Conservation (phyloP, 352 stramenopile species). For the Pythium rishiriense region DNA sequence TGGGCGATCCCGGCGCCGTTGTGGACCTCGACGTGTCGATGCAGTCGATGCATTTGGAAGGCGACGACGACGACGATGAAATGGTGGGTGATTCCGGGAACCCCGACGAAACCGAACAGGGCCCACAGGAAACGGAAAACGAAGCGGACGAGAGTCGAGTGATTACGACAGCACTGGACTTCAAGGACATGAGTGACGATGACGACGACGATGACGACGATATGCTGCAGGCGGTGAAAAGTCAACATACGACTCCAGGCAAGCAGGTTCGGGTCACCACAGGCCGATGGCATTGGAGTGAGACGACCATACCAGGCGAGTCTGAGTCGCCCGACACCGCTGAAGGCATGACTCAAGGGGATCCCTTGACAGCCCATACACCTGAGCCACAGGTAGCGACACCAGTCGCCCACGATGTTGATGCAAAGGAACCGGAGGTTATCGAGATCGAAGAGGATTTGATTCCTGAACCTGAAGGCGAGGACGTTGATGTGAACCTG, state of each 20-base stretch:
- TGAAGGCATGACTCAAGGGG: neutral
- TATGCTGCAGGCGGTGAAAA: neutral
- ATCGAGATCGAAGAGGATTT: slow-evolving; percentile 30
- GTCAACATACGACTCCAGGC: neutral
- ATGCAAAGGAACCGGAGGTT: slow-evolving; percentile 5
- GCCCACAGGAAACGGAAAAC: neutral
- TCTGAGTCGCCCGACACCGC: slow-evolving; percentile 4
- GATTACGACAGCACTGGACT: slow-evolving; percentile 16
- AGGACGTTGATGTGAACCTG: slow-evolving; percentile 1
- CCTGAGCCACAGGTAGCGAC: neutral
- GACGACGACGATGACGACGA: slow-evolving; percentile 25
- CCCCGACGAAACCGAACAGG: neutral
- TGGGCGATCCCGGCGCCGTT: slow-evolving; percentile 7
- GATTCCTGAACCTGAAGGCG: slow-evolving; percentile 21
- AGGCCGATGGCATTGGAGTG: slow-evolving; percentile 26
- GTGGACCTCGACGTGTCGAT: slow-evolving; percentile 63
- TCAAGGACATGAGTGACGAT: slow-evolving; percentile 31
- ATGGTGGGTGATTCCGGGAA: slow-evolving; percentile 14
- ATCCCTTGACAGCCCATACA: neutral
- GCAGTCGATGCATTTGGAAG: slow-evolving; percentile 71
- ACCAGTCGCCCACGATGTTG: neutral
- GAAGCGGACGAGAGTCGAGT: slow-evolving; percentile 10
- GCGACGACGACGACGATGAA: slow-evolving; percentile 17
- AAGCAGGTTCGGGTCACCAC: neutral
- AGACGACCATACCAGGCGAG: slow-evolving; percentile 22